Percentiles rank a stretch among this genome's conserved stretches.
phyloP scores from a whole-genome alignment of 2,329 filamentous ascomycete species.

The Achaetomium macrosporum region DNA sequence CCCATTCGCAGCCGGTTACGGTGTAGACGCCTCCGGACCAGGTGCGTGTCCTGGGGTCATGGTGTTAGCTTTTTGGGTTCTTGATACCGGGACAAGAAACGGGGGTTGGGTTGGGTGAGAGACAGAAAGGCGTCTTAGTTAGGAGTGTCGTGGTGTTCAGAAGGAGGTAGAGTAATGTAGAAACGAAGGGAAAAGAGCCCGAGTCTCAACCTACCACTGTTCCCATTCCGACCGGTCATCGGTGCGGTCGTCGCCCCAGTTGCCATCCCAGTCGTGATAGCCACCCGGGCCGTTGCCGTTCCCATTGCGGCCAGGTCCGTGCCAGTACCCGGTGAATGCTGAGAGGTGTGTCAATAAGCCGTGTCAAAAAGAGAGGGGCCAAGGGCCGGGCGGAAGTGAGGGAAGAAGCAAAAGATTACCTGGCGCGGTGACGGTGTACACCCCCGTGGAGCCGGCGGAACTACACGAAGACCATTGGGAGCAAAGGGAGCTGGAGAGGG shows the following conservation, averaged over 20 bases:
- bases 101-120: not conserved
- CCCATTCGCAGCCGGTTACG: constrained; percentile 38
- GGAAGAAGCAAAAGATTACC: not conserved
- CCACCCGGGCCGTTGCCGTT: not conserved
- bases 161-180: no score
- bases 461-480: constrained; percentile 36
- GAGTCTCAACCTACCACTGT: not conserved
- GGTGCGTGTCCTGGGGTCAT: constrained; percentile 24
- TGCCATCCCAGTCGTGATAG: constrained; percentile 10
- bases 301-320: not conserved
- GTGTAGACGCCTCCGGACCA: constrained; percentile 37
- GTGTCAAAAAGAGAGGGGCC: not conserved
- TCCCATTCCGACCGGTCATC: constrained; percentile 5
- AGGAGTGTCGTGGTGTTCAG: no score
- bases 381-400: no score
- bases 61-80: not conserved
- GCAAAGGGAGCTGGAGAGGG: constrained; percentile 38
- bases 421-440: constrained; percentile 35
- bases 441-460: constrained; percentile 33
- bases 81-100: no score
- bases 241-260: constrained; percentile 12
- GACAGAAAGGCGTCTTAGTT: no score
- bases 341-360: not conserved
- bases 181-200: no score
- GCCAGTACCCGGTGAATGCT: constrained; percentile 20